phyloP scores from a whole-genome alignment of 371 early-diverging fungal genomes.

The Nematocida parisii region DNA sequence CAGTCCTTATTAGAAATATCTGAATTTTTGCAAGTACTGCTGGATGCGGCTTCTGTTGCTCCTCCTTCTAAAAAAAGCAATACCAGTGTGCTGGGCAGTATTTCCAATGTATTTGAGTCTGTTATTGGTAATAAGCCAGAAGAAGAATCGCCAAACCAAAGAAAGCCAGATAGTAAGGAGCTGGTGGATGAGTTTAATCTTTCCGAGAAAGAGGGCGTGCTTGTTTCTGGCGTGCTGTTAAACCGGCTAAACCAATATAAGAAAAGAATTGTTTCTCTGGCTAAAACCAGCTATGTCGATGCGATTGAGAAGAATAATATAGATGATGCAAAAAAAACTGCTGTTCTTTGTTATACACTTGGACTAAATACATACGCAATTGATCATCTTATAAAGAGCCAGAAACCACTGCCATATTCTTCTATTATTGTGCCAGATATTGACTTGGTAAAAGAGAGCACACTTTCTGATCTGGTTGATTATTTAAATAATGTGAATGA shows the following conservation, averaged over 20 bases:
- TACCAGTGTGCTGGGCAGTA: not conserved
- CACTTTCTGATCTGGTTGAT: not conserved
- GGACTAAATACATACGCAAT: not conserved
- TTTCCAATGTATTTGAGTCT: not conserved
- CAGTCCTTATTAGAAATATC: not conserved
- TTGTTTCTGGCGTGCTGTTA: not conserved
- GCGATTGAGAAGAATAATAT: not conserved
- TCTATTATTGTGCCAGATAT: not conserved
- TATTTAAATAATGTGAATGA: not conserved
- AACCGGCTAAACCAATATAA: not conserved
- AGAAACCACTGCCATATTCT: not conserved
- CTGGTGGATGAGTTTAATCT: not conserved
- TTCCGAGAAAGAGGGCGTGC: not conserved
- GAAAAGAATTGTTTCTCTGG: not conserved
- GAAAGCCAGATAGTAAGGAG: not conserved
- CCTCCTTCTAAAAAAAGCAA: not conserved
- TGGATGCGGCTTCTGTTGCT: not conserved
- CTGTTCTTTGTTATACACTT: not conserved
- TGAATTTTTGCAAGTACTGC: constrained; percentile 7
- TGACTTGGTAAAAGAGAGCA: constrained; percentile 11
- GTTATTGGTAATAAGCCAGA: not conserved
- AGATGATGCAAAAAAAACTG: constrained; percentile 1
- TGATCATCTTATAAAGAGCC: constrained; percentile 1
- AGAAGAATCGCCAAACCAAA: not conserved
- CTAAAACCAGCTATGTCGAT: not conserved